Conservation (phyloP, 1,284 basidiomycete species). For the Boletus mariae region DNA sequence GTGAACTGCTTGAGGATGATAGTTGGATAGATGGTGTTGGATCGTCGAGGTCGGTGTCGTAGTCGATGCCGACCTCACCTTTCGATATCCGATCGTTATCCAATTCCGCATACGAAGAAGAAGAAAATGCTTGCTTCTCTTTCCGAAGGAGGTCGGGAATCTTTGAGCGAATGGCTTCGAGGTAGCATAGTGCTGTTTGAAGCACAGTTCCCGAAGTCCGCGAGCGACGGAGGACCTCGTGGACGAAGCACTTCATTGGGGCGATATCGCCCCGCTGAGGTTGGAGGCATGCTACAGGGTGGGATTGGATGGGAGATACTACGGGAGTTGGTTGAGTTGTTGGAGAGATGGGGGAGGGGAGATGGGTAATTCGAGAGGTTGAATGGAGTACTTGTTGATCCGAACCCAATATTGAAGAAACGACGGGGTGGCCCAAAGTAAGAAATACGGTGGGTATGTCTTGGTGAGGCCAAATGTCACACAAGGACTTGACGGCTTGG, state of each 20-base stretch:
- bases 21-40: slow-evolving; percentile 4
- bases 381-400: slow-evolving; percentile 6
- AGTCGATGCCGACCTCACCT: slow-evolving; percentile 38
- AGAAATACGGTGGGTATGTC: slow-evolving; percentile 63
- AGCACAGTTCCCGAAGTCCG: slow-evolving; percentile 71
- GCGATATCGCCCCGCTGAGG: slow-evolving; percentile 37
- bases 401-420: slow-evolving; percentile 22
- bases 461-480: slow-evolving; percentile 72
- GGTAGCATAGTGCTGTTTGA: slow-evolving; percentile 75
- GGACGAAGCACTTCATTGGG: slow-evolving; percentile 68
- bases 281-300: slow-evolving; percentile 18
- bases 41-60: slow-evolving; percentile 14
- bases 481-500: slow-evolving; percentile 70
- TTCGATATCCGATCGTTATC: slow-evolving; percentile 45
- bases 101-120: slow-evolving; percentile 39
- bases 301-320: slow-evolving; percentile 23
- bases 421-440: slow-evolving; percentile 37
- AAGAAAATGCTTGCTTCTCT: slow-evolving; percentile 43
- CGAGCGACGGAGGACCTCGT: slow-evolving; percentile 73
- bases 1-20: slow-evolving; percentile 25
- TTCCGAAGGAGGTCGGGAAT: slow-evolving; percentile 55
- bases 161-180: slow-evolving; percentile 68
- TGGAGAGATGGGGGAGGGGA: slow-evolving; percentile 47
- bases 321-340: slow-evolving; percentile 37
- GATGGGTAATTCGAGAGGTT: slow-evolving; percentile 1